Evolutionary conservation across 257 asterid species (phyloP), one percentile per base, ranked within the genome.

Genomic region (Solanum chiquidenum): DNA sequence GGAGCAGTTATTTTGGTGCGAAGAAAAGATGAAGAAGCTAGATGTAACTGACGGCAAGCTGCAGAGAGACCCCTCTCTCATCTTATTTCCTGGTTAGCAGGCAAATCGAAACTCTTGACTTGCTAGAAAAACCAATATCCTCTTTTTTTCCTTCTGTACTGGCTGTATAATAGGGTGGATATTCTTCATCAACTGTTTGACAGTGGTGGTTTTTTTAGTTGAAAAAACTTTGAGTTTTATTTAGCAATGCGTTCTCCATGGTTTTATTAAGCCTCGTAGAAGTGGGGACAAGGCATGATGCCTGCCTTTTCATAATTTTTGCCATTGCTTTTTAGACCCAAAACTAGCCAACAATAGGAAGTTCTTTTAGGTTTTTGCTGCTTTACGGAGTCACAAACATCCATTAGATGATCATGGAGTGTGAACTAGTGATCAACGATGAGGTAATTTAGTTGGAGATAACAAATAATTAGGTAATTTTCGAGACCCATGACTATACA

Each of bases 1-100:
- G 84, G 95, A 94, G 25, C 98, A 95, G 72, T 69, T 95, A 64
- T 86, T 94, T 83, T 97, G 99, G 98, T 96, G 99, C 7, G 98
- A 95, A 86, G 98, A 94, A 46, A 97, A 94, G 95, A 93, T 92
- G 95, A 95, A 96, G 92, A 97, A 92, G 88, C 71, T 95, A 83
- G 92, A 89, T 21, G 66, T 93, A 23, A 75, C 89, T 1, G 92
- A 92, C 25, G 98, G 97, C 25, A 95, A 95, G 90, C 89, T 97
- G 87, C 96, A 75, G 87, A 95, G 99, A 75, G 99, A 95, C 85
- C 98, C 98, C 3, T 92, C 98, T 33, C 95, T 98, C 14, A 69
- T 91, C 74, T 91, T 97, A 86, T 97, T 97, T 89, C 98, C 98
- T 83, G 91, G 93, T 62, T 92, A 91, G 92, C 66, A 80, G 58